phyloP scores from a whole-genome alignment of 208 protist species.

The Leishmania guyanensis region DNA sequence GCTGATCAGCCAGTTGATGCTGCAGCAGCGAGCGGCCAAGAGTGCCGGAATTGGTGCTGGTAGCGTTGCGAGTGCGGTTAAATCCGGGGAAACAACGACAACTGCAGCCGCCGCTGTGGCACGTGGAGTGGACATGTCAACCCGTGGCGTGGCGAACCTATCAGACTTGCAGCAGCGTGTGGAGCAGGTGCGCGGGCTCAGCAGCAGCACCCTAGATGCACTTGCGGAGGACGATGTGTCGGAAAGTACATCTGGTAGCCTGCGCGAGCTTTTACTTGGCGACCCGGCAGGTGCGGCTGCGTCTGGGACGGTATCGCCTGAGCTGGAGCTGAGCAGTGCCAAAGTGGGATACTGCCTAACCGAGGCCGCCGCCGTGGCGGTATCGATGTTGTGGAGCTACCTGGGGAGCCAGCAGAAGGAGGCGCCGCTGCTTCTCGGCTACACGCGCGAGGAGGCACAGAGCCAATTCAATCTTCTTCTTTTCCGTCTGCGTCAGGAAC shows the following conservation, averaged over 20 bases:
- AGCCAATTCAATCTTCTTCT: slow-evolving; percentile 41
- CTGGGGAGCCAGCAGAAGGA: slow-evolving; percentile 24
- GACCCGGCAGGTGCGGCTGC: not conserved
- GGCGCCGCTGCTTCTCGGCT: slow-evolving; percentile 28
- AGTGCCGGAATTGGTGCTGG: not conserved
- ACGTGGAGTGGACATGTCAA: slow-evolving; percentile 13
- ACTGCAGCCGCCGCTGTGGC: not conserved
- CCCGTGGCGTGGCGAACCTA: slow-evolving; percentile 22
- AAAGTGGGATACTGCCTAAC: slow-evolving; percentile 44
- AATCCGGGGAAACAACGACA: slow-evolving; percentile 11
- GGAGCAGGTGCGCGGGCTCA: slow-evolving; percentile 30
- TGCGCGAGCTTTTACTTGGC: slow-evolving; percentile 19
- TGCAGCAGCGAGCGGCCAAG: slow-evolving; percentile 26
- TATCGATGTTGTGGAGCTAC: slow-evolving; percentile 53
- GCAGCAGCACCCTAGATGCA: slow-evolving; percentile 34
- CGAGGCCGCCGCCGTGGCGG: slow-evolving; percentile 44
- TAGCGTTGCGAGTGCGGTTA: not conserved
- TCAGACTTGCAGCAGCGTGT: slow-evolving; percentile 35
- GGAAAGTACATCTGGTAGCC: slow-evolving; percentile 17
- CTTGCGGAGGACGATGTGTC: slow-evolving; percentile 27
- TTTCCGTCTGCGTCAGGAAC: slow-evolving; percentile 47
- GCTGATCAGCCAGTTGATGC: slow-evolving; percentile 21
- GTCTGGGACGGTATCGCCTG: not conserved
- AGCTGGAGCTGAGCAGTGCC: slow-evolving; percentile 33
- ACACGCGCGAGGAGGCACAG: slow-evolving; percentile 32